Conservation (phyloP, 2,329 filamentous ascomycete species). For the Phaeomoniella chlamydospora region DNA sequence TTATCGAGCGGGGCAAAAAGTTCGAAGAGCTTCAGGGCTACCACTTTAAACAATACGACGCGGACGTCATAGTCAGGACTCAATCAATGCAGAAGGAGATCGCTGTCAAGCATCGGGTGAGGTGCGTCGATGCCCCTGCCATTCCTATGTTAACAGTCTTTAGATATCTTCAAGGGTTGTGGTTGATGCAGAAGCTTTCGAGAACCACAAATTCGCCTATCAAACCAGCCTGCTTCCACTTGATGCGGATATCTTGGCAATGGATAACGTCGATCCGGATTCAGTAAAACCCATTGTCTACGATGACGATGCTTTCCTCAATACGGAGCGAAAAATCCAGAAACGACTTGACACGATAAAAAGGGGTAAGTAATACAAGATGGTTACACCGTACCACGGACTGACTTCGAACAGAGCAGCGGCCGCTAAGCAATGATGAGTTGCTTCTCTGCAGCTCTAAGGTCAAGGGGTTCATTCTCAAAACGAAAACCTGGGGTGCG, state of each 20-base stretch:
- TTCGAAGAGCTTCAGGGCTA: slow-evolving; percentile 5
- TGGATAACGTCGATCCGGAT: slow-evolving; percentile 4
- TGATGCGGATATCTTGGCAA: background rate
- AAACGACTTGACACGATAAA: slow-evolving; percentile 14
- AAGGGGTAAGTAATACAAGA: slow-evolving; percentile 14
- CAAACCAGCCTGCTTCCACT: background rate
- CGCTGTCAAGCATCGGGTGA: background rate
- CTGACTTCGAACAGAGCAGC: no score
- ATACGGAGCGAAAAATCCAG: slow-evolving; percentile 2
- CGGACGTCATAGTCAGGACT: slow-evolving; percentile 10
- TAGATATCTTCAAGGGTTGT: slow-evolving; percentile 33
- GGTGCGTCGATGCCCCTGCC: background rate
- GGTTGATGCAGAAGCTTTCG: slow-evolving; percentile 36
- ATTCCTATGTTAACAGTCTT: slow-evolving; percentile 1
- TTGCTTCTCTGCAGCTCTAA: slow-evolving; percentile 25
- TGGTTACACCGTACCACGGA: no score
- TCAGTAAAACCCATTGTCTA: slow-evolving; percentile 3
- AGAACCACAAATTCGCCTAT: slow-evolving; percentile 9
- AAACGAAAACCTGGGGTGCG: slow-evolving; percentile 25
- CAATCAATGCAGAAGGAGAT: background rate
- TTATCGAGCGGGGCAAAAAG: slow-evolving; percentile 19
- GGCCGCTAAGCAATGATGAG: slow-evolving; percentile 17
- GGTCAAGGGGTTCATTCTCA: slow-evolving; percentile 33
- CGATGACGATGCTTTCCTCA: slow-evolving; percentile 7
- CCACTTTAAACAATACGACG: slow-evolving; percentile 15